phyloP scores from a whole-genome alignment of 805 yeast species.

The Teunomyces aglyptinius region DNA sequence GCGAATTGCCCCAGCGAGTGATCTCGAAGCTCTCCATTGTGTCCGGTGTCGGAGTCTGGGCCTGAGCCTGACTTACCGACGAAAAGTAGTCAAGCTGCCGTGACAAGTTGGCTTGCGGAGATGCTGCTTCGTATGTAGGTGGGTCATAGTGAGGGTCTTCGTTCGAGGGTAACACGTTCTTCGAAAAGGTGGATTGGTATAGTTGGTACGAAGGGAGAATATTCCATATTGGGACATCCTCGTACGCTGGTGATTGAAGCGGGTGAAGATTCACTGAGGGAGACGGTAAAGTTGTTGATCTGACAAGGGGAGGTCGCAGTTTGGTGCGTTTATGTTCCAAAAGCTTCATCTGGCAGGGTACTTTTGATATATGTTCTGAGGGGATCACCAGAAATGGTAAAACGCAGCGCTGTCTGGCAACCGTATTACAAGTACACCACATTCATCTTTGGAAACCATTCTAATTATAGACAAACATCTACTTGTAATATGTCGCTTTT shows the following conservation, averaged over 20 bases:
- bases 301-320: neutral
- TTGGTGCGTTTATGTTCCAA: neutral
- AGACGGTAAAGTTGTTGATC: neutral
- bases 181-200: slow-evolving; percentile 27
- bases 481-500: too few species aligned
- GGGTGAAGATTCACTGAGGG: slow-evolving; percentile 11
- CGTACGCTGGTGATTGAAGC: slow-evolving; percentile 22
- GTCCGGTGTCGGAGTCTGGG: neutral
- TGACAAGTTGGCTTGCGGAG: neutral
- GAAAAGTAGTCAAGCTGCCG: slow-evolving; percentile 5
- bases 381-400: neutral
- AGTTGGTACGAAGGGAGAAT: slow-evolving; percentile 32
- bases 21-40: neutral
- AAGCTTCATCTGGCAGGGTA: neutral
- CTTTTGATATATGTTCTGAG: neutral
- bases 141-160: slow-evolving; percentile 22
- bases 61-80: neutral
- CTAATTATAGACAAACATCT: too few species aligned
- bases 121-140: slow-evolving; percentile 17
- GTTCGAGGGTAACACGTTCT: slow-evolving; percentile 18
- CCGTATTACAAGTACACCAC: too few species aligned
- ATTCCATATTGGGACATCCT: slow-evolving; percentile 29
- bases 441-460: too few species aligned
- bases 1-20: slow-evolving; percentile 27
- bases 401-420: neutral